Base-by-base conservation (phyloP, 805 yeast genomes). In the Saccharomycopsis sp. region DNA sequence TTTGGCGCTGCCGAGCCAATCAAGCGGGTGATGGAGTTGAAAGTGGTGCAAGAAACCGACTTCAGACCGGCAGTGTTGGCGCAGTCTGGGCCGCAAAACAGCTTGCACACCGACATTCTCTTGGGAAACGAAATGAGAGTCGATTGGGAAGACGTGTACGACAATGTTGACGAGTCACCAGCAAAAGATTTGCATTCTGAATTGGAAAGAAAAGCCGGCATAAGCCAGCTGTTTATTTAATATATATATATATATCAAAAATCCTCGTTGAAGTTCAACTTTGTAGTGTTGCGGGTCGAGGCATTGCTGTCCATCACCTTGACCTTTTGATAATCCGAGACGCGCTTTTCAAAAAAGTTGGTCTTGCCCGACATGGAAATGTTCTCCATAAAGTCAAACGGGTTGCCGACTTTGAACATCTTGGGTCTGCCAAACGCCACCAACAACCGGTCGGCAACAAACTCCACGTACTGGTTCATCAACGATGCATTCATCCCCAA, bases 361-460 rank as follows among this genome's bases (percentile, higher is more conserved):
- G 98, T 89, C 77, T 89, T 89, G 65, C 98, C 98, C 44, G 96
- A 94, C 54, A 89, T 75, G 4, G 97, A 89, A 57, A 89, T 89
- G 71, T 92, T 89, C 71, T 89, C 98, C 98, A 89, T 89, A 62
- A 89, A 89, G 65, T 92, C 98, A 62, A 89, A 89, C 61, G 98
- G 98, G 63, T 89, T 89, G 49, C 82, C 69, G 45, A 73, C 88
- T 55, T 85, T 83, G 76, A 75, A 89, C 51, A 73, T 72, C 70
- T 87, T 88, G 65, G 79, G 69, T 71, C 85, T 84, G 50, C 97
- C 98, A 52, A 89, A 73, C 5, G 97, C 76, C 41, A 87, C 77
- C 48, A 89, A 73, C 58, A 89, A 73, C 68, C 98, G 80, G 68
- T 89, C 98, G 53, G 98, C 98, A 50, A 81, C 89, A 61, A 89